These are phyloP conservation scores for Chernovozyma sophiae-reginae DNA, from an alignment of 1,139 yeast genomes.

Conservation along the genomic window DNA sequence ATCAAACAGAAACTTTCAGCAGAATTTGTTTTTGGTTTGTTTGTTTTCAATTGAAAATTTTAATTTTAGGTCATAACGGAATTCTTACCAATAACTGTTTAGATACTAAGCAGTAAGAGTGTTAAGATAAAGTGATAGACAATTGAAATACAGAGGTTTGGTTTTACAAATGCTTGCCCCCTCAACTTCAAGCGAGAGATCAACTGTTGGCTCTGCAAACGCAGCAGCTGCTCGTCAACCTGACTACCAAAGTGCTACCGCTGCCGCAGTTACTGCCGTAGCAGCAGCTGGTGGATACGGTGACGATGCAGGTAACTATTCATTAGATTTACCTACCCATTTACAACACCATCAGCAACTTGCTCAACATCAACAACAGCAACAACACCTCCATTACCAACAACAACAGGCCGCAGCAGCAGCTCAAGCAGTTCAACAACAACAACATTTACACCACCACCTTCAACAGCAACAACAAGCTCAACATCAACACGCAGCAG, in stretches of 20 bases:
- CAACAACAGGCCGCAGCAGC: conserved; percentile 3
- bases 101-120: too few relatives aligned
- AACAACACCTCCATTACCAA: conserved; percentile 1
- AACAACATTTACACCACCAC: conserved; percentile 5
- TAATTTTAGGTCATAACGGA: too few relatives aligned
- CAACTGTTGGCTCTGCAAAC: conserved; percentile 7
- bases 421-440: conserved; percentile 1
- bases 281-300: conserved; percentile 7
- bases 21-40: too few relatives aligned
- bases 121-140: too few relatives aligned
- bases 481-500: conserved; percentile 6
- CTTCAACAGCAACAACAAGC: conserved; percentile 5
- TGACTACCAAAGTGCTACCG: conserved; percentile 7
- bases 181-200: conserved; percentile 7
- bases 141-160: too few relatives aligned
- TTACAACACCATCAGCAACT: conserved; percentile 7
- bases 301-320: conserved; percentile 5
- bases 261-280: conserved; percentile 7
- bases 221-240: conserved; percentile 9
- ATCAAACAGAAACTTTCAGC: too few relatives aligned
- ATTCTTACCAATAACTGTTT: too few relatives aligned
- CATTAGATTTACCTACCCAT: conserved; percentile 3
- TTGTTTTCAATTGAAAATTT: too few relatives aligned
- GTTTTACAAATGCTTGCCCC: conserved; percentile 6
- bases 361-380: conserved; percentile 10